Percentiles rank a stretch among this genome's conserved stretches.
phyloP scores from a whole-genome alignment of 2,329 filamentous ascomycete species.

The Neonectria sp. region DNA sequence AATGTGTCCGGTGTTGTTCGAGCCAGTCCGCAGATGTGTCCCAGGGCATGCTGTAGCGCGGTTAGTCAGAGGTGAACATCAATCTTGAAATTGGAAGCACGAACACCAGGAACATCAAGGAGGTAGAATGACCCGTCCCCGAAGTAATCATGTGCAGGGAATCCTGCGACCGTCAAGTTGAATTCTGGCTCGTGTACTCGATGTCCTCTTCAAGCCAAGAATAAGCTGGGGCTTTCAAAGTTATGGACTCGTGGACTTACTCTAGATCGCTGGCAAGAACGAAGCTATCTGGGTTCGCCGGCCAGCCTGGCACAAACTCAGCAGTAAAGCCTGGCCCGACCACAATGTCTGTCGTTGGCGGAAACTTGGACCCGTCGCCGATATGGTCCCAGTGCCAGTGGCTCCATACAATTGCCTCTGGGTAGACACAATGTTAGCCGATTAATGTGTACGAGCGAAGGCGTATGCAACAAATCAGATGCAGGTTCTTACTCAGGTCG shows the following conservation, averaged over 20 bases:
- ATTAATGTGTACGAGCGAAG: neutral
- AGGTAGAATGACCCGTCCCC: slow-evolving; percentile 46
- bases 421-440: neutral
- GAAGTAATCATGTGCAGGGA: slow-evolving; percentile 43
- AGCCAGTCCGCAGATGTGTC: slow-evolving; percentile 50
- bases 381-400: slow-evolving; percentile 48
- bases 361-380: slow-evolving; percentile 43
- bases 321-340: slow-evolving; percentile 42
- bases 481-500: slow-evolving; percentile 4
- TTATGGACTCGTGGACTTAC: neutral
- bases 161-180: slow-evolving; percentile 41
- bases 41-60: slow-evolving; percentile 30
- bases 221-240: neutral
- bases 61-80: neutral
- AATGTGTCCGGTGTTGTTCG: slow-evolving; percentile 56
- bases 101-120: slow-evolving; percentile 39
- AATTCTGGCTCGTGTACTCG: slow-evolving; percentile 5
- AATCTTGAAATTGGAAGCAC: neutral
- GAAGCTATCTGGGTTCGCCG: slow-evolving; percentile 4
- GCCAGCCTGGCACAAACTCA: slow-evolving; percentile 31
- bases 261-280: neutral
- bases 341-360: slow-evolving; percentile 38
- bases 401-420: slow-evolving; percentile 45
- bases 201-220: neutral
- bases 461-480: neutral